phyloP scores from a whole-genome alignment of 257 asterid species.

The Solanum arcanum region DNA sequence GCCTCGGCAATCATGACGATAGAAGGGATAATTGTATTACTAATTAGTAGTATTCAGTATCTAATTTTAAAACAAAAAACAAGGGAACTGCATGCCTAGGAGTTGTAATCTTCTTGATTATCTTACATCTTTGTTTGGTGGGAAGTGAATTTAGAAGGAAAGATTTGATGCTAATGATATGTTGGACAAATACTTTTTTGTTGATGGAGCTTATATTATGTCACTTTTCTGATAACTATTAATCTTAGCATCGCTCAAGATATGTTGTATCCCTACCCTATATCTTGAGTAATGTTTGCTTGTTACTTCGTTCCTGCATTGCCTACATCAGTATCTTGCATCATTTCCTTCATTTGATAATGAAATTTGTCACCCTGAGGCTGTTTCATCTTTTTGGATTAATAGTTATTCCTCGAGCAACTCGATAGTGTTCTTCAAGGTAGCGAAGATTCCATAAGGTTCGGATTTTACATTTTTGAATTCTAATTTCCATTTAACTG shows the following conservation, averaged over 20 bases:
- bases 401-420: constrained; percentile 92
- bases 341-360: neutral
- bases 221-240: neutral
- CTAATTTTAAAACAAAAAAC: neutral
- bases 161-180: neutral
- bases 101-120: neutral
- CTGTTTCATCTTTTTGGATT: constrained; percentile 8
- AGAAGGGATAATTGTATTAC: neutral
- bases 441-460: constrained; percentile 67
- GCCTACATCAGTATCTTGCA: neutral
- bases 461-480: constrained; percentile 1
- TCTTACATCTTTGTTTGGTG: neutral
- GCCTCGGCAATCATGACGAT: neutral
- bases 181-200: neutral
- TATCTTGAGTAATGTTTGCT: neutral
- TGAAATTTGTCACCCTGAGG: neutral
- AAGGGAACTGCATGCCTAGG: neutral
- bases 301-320: neutral
- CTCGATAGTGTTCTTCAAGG: constrained; percentile 75
- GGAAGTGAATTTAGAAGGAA: neutral
- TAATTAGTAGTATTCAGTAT: neutral
- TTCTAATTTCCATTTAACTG: neutral
- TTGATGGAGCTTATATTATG: neutral
- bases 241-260: neutral
- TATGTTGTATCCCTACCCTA: neutral